Conservation (phyloP, 2,329 filamentous ascomycete genomes). For the Aspergillus awamori region DNA sequence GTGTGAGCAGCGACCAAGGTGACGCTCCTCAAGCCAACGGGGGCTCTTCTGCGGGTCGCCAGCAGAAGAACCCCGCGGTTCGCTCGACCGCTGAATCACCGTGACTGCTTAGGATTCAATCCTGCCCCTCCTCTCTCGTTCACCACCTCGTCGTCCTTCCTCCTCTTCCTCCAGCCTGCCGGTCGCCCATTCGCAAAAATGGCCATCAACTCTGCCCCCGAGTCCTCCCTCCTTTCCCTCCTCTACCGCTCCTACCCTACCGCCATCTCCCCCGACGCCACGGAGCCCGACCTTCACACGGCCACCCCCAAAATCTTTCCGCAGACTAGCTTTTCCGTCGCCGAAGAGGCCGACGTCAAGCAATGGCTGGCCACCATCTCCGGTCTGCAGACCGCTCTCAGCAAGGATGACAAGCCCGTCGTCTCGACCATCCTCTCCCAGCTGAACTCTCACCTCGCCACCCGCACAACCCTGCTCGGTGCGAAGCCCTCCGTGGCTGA, state of each 20-base stretch:
- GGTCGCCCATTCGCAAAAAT: slow-evolving; percentile 27
- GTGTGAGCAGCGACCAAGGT: slow-evolving; percentile 17
- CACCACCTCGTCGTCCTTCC: slow-evolving; percentile 14
- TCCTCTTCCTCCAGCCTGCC: slow-evolving; percentile 18
- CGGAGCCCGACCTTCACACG: slow-evolving; percentile 48
- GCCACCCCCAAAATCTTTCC: slow-evolving; percentile 67
- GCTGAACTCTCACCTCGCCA: slow-evolving; percentile 84
- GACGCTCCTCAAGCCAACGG: slow-evolving; percentile 19
- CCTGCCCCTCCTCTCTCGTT: slow-evolving; percentile 31
- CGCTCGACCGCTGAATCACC: slow-evolving; percentile 10
- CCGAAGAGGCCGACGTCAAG: slow-evolving; percentile 83
- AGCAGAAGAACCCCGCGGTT: slow-evolving; percentile 24
- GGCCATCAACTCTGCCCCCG: slow-evolving; percentile 38
- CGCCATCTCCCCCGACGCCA: slow-evolving; percentile 43
- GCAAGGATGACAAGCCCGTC: slow-evolving; percentile 57
- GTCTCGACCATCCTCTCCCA: slow-evolving; percentile 69
- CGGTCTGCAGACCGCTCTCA: slow-evolving; percentile 61
- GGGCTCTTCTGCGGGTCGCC: slow-evolving; percentile 23
- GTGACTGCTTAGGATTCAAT: slow-evolving; percentile 10
- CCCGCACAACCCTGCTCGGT: slow-evolving; percentile 85
- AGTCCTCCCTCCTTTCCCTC: slow-evolving; percentile 48
- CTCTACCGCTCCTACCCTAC: slow-evolving; percentile 50
- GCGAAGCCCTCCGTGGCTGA: slow-evolving; percentile 88
- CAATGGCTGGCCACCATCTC: slow-evolving; percentile 83
- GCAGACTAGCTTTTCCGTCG: slow-evolving; percentile 69